Percentiles rank a stretch among this genome's conserved stretches.
phyloP scores from a whole-genome alignment of 2,329 filamentous ascomycete species.

The Penicillium sp. region DNA sequence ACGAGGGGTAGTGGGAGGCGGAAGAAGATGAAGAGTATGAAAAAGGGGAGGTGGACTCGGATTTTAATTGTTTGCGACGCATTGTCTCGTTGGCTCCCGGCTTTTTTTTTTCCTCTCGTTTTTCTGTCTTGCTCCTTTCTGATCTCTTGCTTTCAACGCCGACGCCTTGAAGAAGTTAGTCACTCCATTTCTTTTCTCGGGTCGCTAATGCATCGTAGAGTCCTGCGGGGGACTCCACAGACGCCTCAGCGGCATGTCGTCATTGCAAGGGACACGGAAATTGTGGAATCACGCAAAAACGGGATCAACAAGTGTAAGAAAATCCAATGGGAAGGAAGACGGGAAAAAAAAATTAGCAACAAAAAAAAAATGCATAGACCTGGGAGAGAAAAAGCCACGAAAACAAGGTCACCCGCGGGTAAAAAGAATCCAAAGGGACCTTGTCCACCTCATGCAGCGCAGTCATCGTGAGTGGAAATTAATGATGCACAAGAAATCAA shows the following conservation, averaged over 20 bases:
- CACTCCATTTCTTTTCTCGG: not conserved
- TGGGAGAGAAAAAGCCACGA: not conserved
- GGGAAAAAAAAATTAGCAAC: too few species aligned
- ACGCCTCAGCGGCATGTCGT: not conserved
- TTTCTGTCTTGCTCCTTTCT: too few species aligned
- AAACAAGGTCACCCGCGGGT: too few species aligned
- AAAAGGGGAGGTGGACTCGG: constrained; percentile 15
- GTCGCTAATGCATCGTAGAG: not conserved
- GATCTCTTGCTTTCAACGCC: too few species aligned
- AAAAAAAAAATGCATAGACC: not conserved
- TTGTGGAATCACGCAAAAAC: not conserved
- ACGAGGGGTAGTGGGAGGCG: constrained; percentile 27
- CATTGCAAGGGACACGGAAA: not conserved
- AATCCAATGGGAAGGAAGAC: too few species aligned
- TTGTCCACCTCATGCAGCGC: not conserved
- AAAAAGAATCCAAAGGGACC: too few species aligned
- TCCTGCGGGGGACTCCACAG: not conserved
- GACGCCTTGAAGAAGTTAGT: not conserved
- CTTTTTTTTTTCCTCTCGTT: not conserved
- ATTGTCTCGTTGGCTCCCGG: not conserved
- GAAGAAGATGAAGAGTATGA: constrained; percentile 21
- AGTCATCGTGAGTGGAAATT: not conserved
- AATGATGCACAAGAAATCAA: not conserved
- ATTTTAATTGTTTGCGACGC: constrained; percentile 12
- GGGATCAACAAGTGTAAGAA: not conserved